Percentiles rank a stretch among this genome's conserved stretches.
These are phyloP conservation scores for Diaporthe caulivora DNA, from an alignment of 2,329 filamentous ascomycete genomes.

Conservation along the genomic window DNA sequence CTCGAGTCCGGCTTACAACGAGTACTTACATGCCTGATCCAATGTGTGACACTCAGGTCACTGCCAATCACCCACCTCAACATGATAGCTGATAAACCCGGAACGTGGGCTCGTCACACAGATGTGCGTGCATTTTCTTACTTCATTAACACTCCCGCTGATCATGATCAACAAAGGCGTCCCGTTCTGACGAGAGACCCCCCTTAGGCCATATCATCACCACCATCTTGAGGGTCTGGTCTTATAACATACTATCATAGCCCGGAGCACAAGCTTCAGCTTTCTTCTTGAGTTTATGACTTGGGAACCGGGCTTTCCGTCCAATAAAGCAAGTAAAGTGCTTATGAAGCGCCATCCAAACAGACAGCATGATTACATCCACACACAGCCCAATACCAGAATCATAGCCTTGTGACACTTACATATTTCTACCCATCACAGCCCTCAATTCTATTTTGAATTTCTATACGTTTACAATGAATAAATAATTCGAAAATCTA, in stretches of 20 bases:
- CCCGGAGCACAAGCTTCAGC: too few species aligned
- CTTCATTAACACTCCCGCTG: background rate
- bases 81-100: background rate
- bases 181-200: background rate
- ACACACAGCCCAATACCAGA: too few species aligned
- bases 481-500: too few species aligned
- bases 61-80: background rate
- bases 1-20: background rate
- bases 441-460: too few species aligned
- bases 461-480: too few species aligned
- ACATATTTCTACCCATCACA: too few species aligned
- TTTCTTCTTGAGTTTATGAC: too few species aligned
- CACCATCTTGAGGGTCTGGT: background rate
- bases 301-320: too few species aligned
- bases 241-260: background rate
- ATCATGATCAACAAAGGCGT: background rate
- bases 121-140: background rate
- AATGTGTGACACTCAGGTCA: background rate
- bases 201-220: background rate
- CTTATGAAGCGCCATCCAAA: too few species aligned
- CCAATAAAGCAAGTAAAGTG: too few species aligned
- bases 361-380: too few species aligned
- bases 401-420: too few species aligned
- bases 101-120: background rate
- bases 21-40: background rate